These are phyloP conservation scores for Turnera subulata DNA, from an alignment of 345 rosid genomes.

Conservation along the genomic window DNA sequence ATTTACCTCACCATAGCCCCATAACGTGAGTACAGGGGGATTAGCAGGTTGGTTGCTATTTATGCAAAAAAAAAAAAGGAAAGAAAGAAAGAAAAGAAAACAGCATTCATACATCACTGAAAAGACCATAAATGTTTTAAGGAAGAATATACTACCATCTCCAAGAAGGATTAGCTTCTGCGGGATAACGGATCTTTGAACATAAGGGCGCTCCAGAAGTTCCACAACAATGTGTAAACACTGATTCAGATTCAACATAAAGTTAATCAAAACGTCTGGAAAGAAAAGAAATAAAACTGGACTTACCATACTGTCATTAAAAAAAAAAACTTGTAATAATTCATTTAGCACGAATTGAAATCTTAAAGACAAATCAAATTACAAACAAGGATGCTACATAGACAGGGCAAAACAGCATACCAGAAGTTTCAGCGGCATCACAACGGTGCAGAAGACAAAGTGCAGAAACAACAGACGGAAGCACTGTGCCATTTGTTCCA, in stretches of 20 bases:
- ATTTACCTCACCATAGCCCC: background rate
- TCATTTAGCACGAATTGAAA: background rate
- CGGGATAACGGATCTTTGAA: constrained; percentile 50
- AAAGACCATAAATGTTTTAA: background rate
- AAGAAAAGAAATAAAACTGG: background rate
- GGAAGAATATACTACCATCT: constrained; percentile 60
- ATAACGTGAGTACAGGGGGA: background rate
- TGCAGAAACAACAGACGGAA: constrained; percentile 65
- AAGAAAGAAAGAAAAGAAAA: background rate
- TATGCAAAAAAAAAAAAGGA: background rate
- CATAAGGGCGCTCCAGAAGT: constrained; percentile 27
- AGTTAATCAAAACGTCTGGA: background rate
- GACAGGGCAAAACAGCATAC: constrained; percentile 27
- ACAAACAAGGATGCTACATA: background rate
- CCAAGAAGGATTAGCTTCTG: constrained; percentile 74
- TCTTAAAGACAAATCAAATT: background rate
- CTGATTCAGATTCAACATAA: constrained; percentile 27
- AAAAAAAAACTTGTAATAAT: background rate
- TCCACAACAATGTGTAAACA: constrained; percentile 9
- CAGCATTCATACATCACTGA: background rate
- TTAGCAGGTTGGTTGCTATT: background rate
- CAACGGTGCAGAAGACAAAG: constrained; percentile 50
- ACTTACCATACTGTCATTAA: background rate
- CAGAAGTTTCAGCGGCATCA: constrained; percentile 32
- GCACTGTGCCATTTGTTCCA: constrained; percentile 34